Evolutionary conservation across 164 flowering plant genomes (phyloP).

Genomic region (Vitis amurensis): DNA sequence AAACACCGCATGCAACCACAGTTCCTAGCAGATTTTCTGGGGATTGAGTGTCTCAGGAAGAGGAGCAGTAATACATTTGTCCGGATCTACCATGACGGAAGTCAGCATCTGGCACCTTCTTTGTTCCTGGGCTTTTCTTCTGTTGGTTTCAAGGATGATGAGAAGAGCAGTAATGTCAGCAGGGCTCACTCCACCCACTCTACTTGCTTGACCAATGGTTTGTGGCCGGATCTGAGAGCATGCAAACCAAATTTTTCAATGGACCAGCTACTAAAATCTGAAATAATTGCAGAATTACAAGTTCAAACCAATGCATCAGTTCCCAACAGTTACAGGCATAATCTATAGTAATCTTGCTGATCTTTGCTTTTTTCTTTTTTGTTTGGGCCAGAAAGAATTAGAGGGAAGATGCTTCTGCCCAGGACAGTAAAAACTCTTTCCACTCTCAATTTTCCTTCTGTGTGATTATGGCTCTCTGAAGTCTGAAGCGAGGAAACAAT

Average conservation of each 20-base stretch:
- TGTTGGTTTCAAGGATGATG: conserved; percentile 71
- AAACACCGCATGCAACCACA: not conserved
- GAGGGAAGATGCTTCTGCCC: too few relatives aligned
- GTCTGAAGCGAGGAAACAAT: too few relatives aligned
- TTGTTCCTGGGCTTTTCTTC: conserved; percentile 59
- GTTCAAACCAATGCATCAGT: too few relatives aligned
- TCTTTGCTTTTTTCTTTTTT: too few relatives aligned
- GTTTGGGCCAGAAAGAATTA: too few relatives aligned
- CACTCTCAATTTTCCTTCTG: too few relatives aligned
- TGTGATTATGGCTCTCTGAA: too few relatives aligned
- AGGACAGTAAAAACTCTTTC: too few relatives aligned
- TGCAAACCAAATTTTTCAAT: not conserved
- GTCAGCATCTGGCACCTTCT: conserved; percentile 40
- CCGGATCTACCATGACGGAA: conserved; percentile 28
- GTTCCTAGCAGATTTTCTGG: conserved; percentile 8
- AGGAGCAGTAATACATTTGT: too few relatives aligned
- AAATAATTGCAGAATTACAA: too few relatives aligned
- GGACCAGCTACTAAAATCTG: not conserved
- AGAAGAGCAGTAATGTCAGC: conserved; percentile 97
- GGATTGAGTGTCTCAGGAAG: conserved; percentile 24
- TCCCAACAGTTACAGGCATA: too few relatives aligned
- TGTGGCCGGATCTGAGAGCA: conserved; percentile 82
- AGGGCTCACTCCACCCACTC: conserved; percentile 97
- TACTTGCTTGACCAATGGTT: conserved; percentile 92
- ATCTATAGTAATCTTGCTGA: too few relatives aligned